Percentiles rank a stretch among this genome's conserved stretches.
phyloP scores from a whole-genome alignment of 176 grass and related monocot genomes.

The Aegilops speltoides region DNA sequence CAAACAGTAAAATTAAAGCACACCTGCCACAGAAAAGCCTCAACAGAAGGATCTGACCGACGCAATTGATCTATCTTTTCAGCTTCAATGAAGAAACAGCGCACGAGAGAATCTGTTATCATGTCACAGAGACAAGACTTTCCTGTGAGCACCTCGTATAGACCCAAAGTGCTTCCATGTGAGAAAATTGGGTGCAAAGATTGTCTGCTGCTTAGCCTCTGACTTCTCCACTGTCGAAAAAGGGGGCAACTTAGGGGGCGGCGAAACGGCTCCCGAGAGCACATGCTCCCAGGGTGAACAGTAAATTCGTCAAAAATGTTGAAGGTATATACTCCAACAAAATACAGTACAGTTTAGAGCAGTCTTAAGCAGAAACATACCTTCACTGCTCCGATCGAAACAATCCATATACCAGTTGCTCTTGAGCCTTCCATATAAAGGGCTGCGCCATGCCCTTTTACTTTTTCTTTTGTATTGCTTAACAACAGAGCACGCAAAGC shows the following conservation, averaged over 20 bases:
- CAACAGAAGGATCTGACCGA: slow-evolving; percentile 58
- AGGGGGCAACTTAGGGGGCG: not conserved
- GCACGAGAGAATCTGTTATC: slow-evolving; percentile 67
- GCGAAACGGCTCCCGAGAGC: not conserved
- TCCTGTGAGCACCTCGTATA: slow-evolving; percentile 86
- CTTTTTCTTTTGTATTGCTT: slow-evolving; percentile 62
- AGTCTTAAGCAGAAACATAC: slow-evolving; percentile 28
- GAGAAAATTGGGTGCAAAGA: slow-evolving; percentile 79
- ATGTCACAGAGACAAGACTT: slow-evolving; percentile 84
- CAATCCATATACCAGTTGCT: slow-evolving; percentile 76
- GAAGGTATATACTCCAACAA: not conserved
- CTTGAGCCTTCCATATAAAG: slow-evolving; percentile 81
- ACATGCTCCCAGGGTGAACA: not conserved
- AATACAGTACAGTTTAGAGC: not conserved
- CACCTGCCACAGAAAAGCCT: slow-evolving; percentile 97
- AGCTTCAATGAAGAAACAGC: slow-evolving; percentile 85
- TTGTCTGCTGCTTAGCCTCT: slow-evolving; percentile 61
- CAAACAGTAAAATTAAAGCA: not conserved
- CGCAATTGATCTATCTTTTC: slow-evolving; percentile 71
- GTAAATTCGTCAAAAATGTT: not conserved
- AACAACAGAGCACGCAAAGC: slow-evolving; percentile 50
- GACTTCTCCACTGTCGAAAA: slow-evolving; percentile 69
- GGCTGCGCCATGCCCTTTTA: slow-evolving; percentile 49
- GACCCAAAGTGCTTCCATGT: slow-evolving; percentile 77
- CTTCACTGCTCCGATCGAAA: slow-evolving; percentile 80